Evolutionary conservation across 495 filamentous ascomycete genomes (phyloP).

Genomic region (Letharia lupina): DNA sequence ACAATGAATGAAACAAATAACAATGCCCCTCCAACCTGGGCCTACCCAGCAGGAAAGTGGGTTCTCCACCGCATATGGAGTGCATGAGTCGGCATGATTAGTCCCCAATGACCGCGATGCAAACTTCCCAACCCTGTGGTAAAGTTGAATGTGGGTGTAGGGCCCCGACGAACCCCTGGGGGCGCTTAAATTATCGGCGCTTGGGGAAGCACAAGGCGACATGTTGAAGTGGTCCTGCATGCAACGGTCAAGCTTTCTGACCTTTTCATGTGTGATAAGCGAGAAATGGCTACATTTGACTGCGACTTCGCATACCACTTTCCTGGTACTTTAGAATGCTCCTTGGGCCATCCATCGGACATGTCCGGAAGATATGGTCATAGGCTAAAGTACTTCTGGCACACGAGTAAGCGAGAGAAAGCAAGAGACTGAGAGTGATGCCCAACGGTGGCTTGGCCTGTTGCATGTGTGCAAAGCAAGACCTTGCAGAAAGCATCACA

Average conservation of each 20-base stretch:
- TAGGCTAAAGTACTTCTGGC: neutral
- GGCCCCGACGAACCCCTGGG: neutral
- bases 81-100: neutral
- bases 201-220: neutral
- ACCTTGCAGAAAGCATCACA: neutral
- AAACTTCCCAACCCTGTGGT: neutral
- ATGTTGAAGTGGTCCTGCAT: neutral
- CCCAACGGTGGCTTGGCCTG: neutral
- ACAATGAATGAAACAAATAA: neutral
- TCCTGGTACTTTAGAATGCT: neutral
- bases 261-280: neutral
- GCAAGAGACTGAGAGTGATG: neutral
- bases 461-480: neutral
- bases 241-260: neutral
- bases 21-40: neutral
- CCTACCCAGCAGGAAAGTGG: neutral
- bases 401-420: neutral
- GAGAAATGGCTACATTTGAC: neutral
- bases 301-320: neutral
- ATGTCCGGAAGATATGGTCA: neutral
- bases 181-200: slow-evolving; percentile 1
- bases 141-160: neutral
- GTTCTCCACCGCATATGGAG: neutral
- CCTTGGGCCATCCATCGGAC: neutral
- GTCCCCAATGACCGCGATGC: neutral